Percentiles rank a stretch among this genome's conserved stretches.
phyloP scores from a whole-genome alignment of 1,139 yeast species.

The Wickerhamomyces sp. region DNA sequence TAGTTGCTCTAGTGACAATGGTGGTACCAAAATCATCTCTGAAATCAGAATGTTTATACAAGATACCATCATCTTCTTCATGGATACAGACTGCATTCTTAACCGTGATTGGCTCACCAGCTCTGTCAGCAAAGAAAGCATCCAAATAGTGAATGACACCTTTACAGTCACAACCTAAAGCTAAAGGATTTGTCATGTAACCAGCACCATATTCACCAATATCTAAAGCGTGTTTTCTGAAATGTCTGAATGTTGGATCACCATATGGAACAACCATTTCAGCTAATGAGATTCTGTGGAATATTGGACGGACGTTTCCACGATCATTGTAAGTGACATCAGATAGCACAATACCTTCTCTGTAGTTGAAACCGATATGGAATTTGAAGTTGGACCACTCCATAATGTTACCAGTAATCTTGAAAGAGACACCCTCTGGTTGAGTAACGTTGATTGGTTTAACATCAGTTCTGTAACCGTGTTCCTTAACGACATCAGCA shows the following conservation, averaged over 20 bases:
- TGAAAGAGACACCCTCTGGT: conserved; percentile 79
- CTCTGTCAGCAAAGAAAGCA: conserved; percentile 63
- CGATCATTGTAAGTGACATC: conserved; percentile 72
- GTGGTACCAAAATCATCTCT: conserved; percentile 76
- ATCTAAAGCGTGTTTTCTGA: conserved; percentile 81
- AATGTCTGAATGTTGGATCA: conserved; percentile 73
- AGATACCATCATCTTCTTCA: conserved; percentile 78
- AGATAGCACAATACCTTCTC: conserved; percentile 79
- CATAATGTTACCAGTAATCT: conserved; percentile 63
- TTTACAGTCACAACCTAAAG: conserved; percentile 80
- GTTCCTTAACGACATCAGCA: conserved; percentile 53
- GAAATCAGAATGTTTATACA: conserved; percentile 79
- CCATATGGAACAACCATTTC: conserved; percentile 90
- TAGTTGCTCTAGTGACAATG: conserved; percentile 70
- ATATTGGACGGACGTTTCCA: conserved; percentile 64
- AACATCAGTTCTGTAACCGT: conserved; percentile 57
- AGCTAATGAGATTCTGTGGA: conserved; percentile 72
- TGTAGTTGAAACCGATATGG: conserved; percentile 79
- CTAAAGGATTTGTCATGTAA: conserved; percentile 72
- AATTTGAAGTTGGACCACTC: conserved; percentile 73
- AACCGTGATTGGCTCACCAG: conserved; percentile 65
- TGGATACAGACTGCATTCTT: conserved; percentile 80
- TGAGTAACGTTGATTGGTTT: conserved; percentile 68
- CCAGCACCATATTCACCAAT: conserved; percentile 89
- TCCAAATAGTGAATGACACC: conserved; percentile 80